phyloP scores from a whole-genome alignment of 768 basidiomycete species.

The Boletus barrowsii region DNA sequence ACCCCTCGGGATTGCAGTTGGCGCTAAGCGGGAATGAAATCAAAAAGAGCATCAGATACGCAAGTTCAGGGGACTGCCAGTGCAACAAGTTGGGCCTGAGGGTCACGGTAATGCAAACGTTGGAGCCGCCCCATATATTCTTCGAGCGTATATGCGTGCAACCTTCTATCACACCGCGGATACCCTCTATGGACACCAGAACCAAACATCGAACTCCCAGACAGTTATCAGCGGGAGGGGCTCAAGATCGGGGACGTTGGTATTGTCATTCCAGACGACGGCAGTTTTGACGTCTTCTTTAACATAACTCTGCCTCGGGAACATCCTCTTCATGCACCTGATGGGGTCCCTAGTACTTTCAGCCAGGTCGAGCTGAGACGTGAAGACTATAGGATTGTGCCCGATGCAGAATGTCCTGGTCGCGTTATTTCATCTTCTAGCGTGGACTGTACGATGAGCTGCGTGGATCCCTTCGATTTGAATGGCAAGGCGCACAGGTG shows the following conservation, averaged over 20 bases:
- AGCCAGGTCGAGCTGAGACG: slow-evolving; percentile 12
- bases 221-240: too few relatives aligned
- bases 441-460: not conserved
- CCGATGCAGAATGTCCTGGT: slow-evolving; percentile 11
- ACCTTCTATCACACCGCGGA: too few relatives aligned
- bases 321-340: slow-evolving; percentile 16
- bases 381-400: slow-evolving; percentile 2
- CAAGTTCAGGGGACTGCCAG: slow-evolving; percentile 21
- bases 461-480: too few relatives aligned
- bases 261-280: slow-evolving; percentile 3
- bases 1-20: slow-evolving; percentile 74
- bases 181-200: too few relatives aligned
- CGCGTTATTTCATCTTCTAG: slow-evolving; percentile 13
- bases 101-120: too few relatives aligned
- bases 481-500: not conserved
- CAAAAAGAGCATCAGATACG: slow-evolving; percentile 23
- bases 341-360: slow-evolving; percentile 29
- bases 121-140: too few relatives aligned
- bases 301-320: slow-evolving; percentile 34
- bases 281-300: slow-evolving; percentile 37
- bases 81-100: too few relatives aligned
- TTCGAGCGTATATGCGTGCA: too few relatives aligned
- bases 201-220: too few relatives aligned
- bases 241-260: too few relatives aligned
- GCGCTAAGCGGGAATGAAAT: slow-evolving; percentile 58